Percentiles rank a stretch among this genome's conserved stretches.
Evolutionary conservation across 1,284 basidiomycete genomes (phyloP).

Genomic region (Leccinum fallax): DNA sequence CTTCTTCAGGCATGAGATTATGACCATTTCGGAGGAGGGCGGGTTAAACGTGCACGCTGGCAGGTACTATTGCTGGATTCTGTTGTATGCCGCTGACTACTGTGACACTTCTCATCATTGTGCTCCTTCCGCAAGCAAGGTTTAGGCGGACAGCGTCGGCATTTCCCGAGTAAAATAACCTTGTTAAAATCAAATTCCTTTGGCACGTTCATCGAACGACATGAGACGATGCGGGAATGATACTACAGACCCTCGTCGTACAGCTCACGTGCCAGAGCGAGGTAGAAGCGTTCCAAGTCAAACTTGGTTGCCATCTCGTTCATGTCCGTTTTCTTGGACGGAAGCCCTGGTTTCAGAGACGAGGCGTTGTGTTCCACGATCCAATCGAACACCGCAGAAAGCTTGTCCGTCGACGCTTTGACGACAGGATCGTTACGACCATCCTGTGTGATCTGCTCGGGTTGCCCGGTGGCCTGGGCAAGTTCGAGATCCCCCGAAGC

Average conservation of each 20-base stretch:
- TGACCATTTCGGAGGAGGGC: too few relatives aligned
- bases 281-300: conserved; percentile 76
- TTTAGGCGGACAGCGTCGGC: too few relatives aligned
- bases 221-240: neutral
- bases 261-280: conserved; percentile 74
- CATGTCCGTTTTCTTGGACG: conserved; percentile 24
- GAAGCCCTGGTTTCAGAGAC: conserved; percentile 28
- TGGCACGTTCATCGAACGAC: neutral
- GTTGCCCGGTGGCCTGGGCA: conserved; percentile 16
- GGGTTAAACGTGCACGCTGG: too few relatives aligned
- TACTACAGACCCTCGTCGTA: conserved; percentile 77
- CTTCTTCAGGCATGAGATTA: too few relatives aligned
- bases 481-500: conserved; percentile 21
- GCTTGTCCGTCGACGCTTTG: conserved; percentile 66
- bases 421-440: conserved; percentile 57
- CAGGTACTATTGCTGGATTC: too few relatives aligned
- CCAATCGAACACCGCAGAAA: conserved; percentile 78
- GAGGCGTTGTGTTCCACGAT: conserved; percentile 55
- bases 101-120: too few relatives aligned
- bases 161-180: neutral
- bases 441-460: conserved; percentile 34
- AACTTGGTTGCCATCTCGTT: conserved; percentile 59
- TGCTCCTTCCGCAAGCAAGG: too few relatives aligned
- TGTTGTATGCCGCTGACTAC: too few relatives aligned
- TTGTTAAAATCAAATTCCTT: neutral